Evolutionary conservation across 225 moss, liverwort and hornwort genomes (phyloP).

Genomic region (Sphagnum tenellum): DNA sequence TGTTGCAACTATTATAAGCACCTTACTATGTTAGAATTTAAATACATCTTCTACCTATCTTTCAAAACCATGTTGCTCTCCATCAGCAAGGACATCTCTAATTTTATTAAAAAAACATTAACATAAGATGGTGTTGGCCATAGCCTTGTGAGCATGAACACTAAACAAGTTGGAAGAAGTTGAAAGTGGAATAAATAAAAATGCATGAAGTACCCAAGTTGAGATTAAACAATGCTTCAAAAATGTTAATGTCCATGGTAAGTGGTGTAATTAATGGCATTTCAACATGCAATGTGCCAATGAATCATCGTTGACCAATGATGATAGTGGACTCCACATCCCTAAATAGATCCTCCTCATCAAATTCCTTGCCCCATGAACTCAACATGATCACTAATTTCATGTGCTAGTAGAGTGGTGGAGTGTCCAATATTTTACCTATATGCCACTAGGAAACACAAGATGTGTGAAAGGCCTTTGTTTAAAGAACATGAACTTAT

Average conservation of each 20-base stretch:
- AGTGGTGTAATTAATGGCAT: slow-evolving; percentile 52
- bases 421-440: slow-evolving; percentile 81
- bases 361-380: slow-evolving; percentile 85
- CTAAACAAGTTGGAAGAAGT: background rate
- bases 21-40: too few relatives aligned
- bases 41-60: too few relatives aligned
- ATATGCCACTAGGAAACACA: background rate
- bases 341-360: slow-evolving; percentile 49
- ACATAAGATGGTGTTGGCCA: too few relatives aligned
- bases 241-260: slow-evolving; percentile 49
- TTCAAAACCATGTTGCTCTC: background rate
- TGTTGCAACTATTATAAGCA: too few relatives aligned
- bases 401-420: slow-evolving; percentile 41
- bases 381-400: slow-evolving; percentile 44
- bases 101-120: background rate
- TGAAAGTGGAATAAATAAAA: too few relatives aligned
- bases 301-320: slow-evolving; percentile 53
- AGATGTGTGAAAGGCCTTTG: too few relatives aligned
- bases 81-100: background rate
- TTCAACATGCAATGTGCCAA: slow-evolving; percentile 56
- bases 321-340: slow-evolving; percentile 63
- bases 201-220: too few relatives aligned
- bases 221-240: slow-evolving; percentile 22
- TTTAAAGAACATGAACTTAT: too few relatives aligned
- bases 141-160: too few relatives aligned